Evolutionary conservation across 176 grass and related monocot genomes (phyloP).

Genomic region (Miscanthus lutarioriparius): DNA sequence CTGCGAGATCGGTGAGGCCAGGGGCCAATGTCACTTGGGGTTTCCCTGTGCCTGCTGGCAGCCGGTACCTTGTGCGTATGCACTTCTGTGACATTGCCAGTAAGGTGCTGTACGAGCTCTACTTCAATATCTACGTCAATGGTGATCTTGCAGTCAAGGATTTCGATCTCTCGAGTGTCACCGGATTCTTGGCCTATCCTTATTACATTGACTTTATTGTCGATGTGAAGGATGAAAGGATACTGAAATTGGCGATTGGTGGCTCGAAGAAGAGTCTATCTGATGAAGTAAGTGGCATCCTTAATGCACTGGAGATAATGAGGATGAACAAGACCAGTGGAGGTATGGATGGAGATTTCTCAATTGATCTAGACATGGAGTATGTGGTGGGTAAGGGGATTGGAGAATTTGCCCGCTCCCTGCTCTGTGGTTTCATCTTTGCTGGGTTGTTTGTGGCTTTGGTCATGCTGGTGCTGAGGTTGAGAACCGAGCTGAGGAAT

Average conservation of each 20-base stretch:
- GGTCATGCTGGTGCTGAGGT: slow-evolving; percentile 61
- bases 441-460: slow-evolving; percentile 51
- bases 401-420: slow-evolving; percentile 64
- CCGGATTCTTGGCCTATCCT: slow-evolving; percentile 63
- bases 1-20: slow-evolving; percentile 61
- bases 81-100: slow-evolving; percentile 96
- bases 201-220: slow-evolving; percentile 90
- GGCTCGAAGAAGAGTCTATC: slow-evolving; percentile 47
- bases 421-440: slow-evolving; percentile 74
- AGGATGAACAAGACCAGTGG: slow-evolving; percentile 77
- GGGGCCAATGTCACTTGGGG: slow-evolving; percentile 68
- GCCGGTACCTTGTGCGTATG: slow-evolving; percentile 76
- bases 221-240: slow-evolving; percentile 45
- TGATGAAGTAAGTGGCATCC: slow-evolving; percentile 58
- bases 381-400: slow-evolving; percentile 55
- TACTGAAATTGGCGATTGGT: slow-evolving; percentile 61
- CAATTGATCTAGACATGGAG: slow-evolving; percentile 48
- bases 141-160: slow-evolving; percentile 62
- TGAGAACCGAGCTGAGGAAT: slow-evolving; percentile 56
- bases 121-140: slow-evolving; percentile 81
- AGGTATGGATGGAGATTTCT: slow-evolving; percentile 60
- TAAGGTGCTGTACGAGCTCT: slow-evolving; percentile 63
- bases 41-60: slow-evolving; percentile 57
- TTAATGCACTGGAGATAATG: slow-evolving; percentile 98
- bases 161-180: slow-evolving; percentile 69